phyloP scores from a whole-genome alignment of 768 basidiomycete species.

The Sutorius australiensis region DNA sequence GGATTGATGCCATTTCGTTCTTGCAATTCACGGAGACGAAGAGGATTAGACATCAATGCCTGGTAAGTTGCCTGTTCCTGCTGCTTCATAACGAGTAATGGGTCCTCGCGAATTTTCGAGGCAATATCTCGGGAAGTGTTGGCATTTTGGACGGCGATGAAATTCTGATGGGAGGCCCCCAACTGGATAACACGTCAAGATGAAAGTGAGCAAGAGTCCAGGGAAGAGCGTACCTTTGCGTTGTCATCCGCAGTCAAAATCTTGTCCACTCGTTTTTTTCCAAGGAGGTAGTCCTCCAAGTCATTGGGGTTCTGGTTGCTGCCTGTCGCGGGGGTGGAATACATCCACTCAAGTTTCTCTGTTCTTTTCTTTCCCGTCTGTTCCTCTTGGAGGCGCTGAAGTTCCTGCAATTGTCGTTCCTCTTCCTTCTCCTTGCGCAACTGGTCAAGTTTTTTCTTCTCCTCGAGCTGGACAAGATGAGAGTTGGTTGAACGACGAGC shows the following conservation, averaged over 20 bases:
- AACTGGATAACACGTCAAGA: slow-evolving; percentile 42
- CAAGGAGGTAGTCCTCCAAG: slow-evolving; percentile 92
- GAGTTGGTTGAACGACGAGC: slow-evolving; percentile 6
- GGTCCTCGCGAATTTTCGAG: slow-evolving; percentile 94
- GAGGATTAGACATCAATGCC: slow-evolving; percentile 79
- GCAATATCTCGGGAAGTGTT: slow-evolving; percentile 86
- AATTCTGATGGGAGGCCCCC: slow-evolving; percentile 85
- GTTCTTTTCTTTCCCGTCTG: slow-evolving; percentile 92
- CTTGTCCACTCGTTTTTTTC: slow-evolving; percentile 97
- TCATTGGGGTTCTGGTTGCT: slow-evolving; percentile 83
- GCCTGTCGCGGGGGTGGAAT: slow-evolving; percentile 95
- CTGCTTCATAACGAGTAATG: slow-evolving; percentile 94
- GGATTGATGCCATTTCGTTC: slow-evolving; percentile 77
- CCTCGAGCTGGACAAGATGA: slow-evolving; percentile 68
- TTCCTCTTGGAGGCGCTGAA: slow-evolving; percentile 92
- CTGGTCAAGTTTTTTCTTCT: slow-evolving; percentile 97
- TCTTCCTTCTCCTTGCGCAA: slow-evolving; percentile 97
- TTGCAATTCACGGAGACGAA: slow-evolving; percentile 78
- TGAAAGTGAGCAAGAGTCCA: neutral
- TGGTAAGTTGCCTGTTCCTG: slow-evolving; percentile 95
- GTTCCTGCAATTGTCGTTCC: slow-evolving; percentile 92
- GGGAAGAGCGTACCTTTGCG: slow-evolving; percentile 57
- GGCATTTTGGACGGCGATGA: slow-evolving; percentile 93
- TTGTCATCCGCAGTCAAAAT: slow-evolving; percentile 90
- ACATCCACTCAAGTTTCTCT: slow-evolving; percentile 99